Percentiles rank a stretch among this genome's conserved stretches.
Conservation (phyloP, 2,329 filamentous ascomycete genomes). For the Colletotrichum magnum region DNA sequence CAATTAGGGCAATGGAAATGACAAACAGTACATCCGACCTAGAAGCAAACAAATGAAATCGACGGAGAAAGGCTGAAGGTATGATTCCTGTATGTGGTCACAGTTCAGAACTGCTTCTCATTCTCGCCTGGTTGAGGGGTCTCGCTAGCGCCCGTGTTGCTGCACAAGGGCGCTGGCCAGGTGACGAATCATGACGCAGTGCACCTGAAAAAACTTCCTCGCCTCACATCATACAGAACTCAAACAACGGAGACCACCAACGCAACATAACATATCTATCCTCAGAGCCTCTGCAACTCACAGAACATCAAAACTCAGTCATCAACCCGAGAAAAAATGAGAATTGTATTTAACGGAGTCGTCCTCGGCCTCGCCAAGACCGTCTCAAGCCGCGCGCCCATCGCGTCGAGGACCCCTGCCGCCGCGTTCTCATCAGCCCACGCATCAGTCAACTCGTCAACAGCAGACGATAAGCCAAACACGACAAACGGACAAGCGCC, state of each 20-base stretch:
- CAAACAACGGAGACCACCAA: background rate
- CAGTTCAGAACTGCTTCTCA: too few species aligned
- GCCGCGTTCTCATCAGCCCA: conserved; percentile 2
- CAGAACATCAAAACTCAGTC: background rate
- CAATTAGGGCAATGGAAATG: too few species aligned
- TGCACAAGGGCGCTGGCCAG: background rate
- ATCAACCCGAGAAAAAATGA: background rate
- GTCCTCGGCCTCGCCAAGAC: background rate
- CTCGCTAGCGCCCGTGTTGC: too few species aligned
- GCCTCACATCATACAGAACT: background rate
- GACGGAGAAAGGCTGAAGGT: too few species aligned
- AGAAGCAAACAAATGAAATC: too few species aligned
- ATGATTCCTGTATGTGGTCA: too few species aligned
- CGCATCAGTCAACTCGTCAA: conserved; percentile 1
- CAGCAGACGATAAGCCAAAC: background rate
- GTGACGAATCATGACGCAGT: conserved; percentile 6
- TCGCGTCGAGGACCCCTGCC: background rate
- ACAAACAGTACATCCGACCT: too few species aligned
- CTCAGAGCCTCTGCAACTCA: background rate
- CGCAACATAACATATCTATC: too few species aligned
- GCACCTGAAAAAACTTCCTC: background rate
- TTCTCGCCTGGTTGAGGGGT: too few species aligned
- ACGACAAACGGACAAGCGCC: too few species aligned
- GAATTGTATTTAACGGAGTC: background rate
- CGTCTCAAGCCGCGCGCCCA: background rate